phyloP scores from a whole-genome alignment of 1,284 basidiomycete species.

The Puccinia coronata region DNA sequence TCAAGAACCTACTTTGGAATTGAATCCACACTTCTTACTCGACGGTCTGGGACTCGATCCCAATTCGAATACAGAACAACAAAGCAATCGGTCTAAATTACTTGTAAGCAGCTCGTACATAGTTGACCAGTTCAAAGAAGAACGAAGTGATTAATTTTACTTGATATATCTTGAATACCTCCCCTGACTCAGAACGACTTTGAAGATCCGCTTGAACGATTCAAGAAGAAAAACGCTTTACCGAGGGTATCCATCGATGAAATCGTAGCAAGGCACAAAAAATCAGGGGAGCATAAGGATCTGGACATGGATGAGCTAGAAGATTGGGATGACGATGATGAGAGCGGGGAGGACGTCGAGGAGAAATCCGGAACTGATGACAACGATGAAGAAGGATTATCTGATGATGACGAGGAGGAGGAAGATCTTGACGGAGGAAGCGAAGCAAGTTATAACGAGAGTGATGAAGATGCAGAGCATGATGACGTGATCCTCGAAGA shows the following conservation, averaged over 20 bases:
- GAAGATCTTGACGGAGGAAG: background rate
- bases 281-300: conserved; percentile 53
- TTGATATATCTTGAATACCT: too few species aligned
- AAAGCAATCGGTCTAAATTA: background rate
- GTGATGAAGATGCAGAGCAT: conserved; percentile 51
- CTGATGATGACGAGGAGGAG: background rate
- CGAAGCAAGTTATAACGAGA: conserved; percentile 49
- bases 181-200: conserved; percentile 51
- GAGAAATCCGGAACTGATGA: background rate
- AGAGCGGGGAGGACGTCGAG: conserved; percentile 52
- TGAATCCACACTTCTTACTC: conserved; percentile 42
- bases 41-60: conserved; percentile 38
- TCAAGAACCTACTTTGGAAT: conserved; percentile 22
- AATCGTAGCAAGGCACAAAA: conserved; percentile 73
- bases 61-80: conserved; percentile 5
- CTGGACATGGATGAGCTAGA: conserved; percentile 67
- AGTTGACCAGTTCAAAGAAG: background rate
- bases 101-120: background rate
- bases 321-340: conserved; percentile 57
- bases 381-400: background rate
- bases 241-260: conserved; percentile 84
- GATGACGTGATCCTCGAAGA: conserved; percentile 53
- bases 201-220: conserved; percentile 54
- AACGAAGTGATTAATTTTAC: background rate
- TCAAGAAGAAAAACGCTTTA: conserved; percentile 61